A percentile compares a stretch with the other conserved stretches of the same genome.
These are phyloP conservation scores for Verbena officinalis DNA, from an alignment of 257 asterid species.

Conservation along the genomic window DNA sequence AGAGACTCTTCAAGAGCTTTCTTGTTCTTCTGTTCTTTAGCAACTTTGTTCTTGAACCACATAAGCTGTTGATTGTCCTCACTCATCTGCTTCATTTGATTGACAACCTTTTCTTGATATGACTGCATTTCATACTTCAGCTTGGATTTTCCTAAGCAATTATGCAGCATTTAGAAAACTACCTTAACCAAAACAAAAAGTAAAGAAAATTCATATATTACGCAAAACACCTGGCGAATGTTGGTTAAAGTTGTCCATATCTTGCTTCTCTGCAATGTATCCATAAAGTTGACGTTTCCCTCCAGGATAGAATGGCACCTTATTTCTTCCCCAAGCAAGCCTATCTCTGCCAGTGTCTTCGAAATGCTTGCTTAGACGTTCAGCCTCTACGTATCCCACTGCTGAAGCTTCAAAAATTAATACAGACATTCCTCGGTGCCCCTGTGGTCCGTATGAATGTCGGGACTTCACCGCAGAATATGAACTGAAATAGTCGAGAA, in stretches of 20 bases:
- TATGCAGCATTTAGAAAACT: slow-evolving; percentile 13
- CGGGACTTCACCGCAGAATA: slow-evolving; percentile 45
- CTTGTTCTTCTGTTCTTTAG: slow-evolving; percentile 46
- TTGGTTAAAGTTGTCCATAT: slow-evolving; percentile 51
- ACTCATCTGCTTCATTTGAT: slow-evolving; percentile 60
- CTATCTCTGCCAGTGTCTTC: slow-evolving; percentile 46
- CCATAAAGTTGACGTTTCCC: slow-evolving; percentile 57
- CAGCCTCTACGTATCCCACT: slow-evolving; percentile 62
- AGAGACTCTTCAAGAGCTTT: slow-evolving; percentile 53
- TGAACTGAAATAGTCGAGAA: slow-evolving; percentile 42
- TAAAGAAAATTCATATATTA: neutral
- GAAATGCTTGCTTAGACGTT: slow-evolving; percentile 55
- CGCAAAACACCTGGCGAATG: slow-evolving; percentile 49
- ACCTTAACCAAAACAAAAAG: slow-evolving; percentile 13
- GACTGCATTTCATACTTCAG: slow-evolving; percentile 63
- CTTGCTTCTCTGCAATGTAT: slow-evolving; percentile 53
- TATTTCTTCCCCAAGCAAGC: slow-evolving; percentile 49
- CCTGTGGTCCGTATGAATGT: slow-evolving; percentile 68
- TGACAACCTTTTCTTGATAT: slow-evolving; percentile 58
- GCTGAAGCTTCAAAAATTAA: slow-evolving; percentile 57
- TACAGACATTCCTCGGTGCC: slow-evolving; percentile 63
- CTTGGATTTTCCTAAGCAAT: slow-evolving; percentile 55
- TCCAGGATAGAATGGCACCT: slow-evolving; percentile 37
- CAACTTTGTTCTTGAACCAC: slow-evolving; percentile 47
- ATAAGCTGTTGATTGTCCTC: slow-evolving; percentile 73